Evolutionary conservation across 129 eudicot species (phyloP), one percentile per base, ranked within the genome.

Genomic region (Flaveria sonorensis): DNA sequence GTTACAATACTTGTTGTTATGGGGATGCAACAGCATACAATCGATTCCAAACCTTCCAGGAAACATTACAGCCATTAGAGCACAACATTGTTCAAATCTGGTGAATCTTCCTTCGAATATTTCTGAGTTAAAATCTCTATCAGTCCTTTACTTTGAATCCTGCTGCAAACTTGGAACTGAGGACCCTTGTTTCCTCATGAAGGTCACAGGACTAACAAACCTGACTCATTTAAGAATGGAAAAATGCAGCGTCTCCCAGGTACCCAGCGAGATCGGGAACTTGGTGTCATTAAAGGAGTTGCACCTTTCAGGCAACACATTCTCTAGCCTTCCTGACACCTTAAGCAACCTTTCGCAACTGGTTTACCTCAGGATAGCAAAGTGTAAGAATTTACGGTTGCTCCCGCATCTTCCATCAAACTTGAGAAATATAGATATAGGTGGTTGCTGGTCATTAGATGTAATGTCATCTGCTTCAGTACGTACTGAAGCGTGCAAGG

Each of bases 181-280:
- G 56, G 77, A 36, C 52, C 77, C 65, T 72, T 6, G 56, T 1
- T 39, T 19, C 55, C 52, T 72, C 77, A 72, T 53, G 67, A 72
- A 72, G 52, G 0, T 72, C 43, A 72, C 67, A 53, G 36, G 48
- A 39, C 36, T 52, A 55, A 28, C 53, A 1, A 52, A 12, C 11
- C 52, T 72, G 16, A 42, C 7, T 10, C 7, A 18, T 18, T 59
- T 73, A 21, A 14, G 0, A 6, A 39, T 73, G 52, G 3, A 0
- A 2, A 9, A 9, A 0, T 75, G 72, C 47, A 63, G 39, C 7
- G 18, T 75, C 7, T 75, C 72, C 21, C 60, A 75, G 2, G 72
- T 75, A 63, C 63, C 80, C 7, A 46, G 19, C 21, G 64, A 64
- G 68, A 75, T 75, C 45, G 72, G 72, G 64, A 75, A 75, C 63